Evolutionary conservation across 805 yeast genomes (phyloP), one percentile per base, ranked within the genome.

Genomic region (Teunomyces kruisii): DNA sequence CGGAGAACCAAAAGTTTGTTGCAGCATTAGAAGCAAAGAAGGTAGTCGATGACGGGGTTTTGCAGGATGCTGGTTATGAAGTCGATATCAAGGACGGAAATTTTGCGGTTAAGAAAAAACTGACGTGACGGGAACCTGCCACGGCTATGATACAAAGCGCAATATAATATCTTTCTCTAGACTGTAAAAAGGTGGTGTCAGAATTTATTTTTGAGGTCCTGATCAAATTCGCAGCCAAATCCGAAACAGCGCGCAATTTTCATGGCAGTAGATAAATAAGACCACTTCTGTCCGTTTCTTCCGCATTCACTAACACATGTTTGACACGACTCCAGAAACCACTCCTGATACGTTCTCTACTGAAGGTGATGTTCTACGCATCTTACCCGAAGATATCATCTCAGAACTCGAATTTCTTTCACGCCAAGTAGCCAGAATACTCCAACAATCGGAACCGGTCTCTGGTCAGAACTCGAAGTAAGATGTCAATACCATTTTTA

Each of bases 11-110:
- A 64, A 71, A 76, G 1, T 81, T 90, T 59, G 90, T 92, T 0
- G 82, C 87, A 0, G 65, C 75, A 30, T 62, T 92, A 47, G 97
- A 92, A 59, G 96, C 97, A 0, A 73, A 79, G 46, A 78, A 82
- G 36, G 76, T 80, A 0, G 81, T 80, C 1, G 76, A 82, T 28
- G 80, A 78, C 1, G 72, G 75, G 0, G 72, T 84, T n/a, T 56
- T 79, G 10, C 65, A 67, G 22, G 81, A 84, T 44, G 86, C 85
- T 1, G 98, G 97, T 0, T 86, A 79, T 51, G 89, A 88, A 58
- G 80, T 88, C 0, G 80, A 84, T 31, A 76, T 91, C 7, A 72
- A 72, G 2, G 80, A 84, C 32, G 97, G 97, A 4, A 80, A 84
- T 48, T 78, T 90, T 0, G 63, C 72, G 16, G 59, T 89, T 32